These are phyloP conservation scores for Selaginella tamariscina DNA, from an alignment of 75 land plant genomes.

Conservation along the genomic window DNA sequence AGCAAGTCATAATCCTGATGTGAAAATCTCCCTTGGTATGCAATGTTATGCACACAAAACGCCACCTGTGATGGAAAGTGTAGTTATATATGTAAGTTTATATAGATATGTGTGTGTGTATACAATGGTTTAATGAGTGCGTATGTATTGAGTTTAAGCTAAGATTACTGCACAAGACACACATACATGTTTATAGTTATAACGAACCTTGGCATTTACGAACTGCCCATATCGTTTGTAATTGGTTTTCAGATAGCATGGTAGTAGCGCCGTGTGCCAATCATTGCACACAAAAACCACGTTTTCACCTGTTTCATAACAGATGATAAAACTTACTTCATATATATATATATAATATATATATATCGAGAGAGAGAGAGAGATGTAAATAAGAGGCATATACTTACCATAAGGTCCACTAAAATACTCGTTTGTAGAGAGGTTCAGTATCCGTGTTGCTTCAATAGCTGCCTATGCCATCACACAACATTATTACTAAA, in stretches of 20 bases:
- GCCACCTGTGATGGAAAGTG: conserved; percentile 44
- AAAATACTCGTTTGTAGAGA: conserved; percentile 47
- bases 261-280: conserved; percentile 89
- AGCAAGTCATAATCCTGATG: conserved; percentile 50
- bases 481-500: conserved; percentile 6
- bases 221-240: conserved; percentile 59
- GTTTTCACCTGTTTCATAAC: conserved; percentile 55
- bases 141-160: too few relatives aligned
- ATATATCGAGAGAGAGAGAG: too few relatives aligned
- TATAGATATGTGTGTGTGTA: background rate
- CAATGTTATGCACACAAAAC: conserved; percentile 95
- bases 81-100: background rate
- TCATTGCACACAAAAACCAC: conserved; percentile 87
- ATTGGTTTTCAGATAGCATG: conserved; percentile 77
- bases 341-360: too few relatives aligned
- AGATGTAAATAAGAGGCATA: background rate
- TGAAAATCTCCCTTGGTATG: conserved; percentile 89
- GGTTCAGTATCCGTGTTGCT: conserved; percentile 56
- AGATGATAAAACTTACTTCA: background rate
- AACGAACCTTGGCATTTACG: conserved; percentile 69
- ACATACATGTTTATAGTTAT: background rate
- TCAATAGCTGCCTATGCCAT: conserved; percentile 91
- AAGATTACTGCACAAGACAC: too few relatives aligned
- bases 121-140: too few relatives aligned
- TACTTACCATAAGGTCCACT: conserved; percentile 87